Base-by-base conservation (phyloP, 1,284 basidiomycete genomes). In the Trichosporon sp. region DNA sequence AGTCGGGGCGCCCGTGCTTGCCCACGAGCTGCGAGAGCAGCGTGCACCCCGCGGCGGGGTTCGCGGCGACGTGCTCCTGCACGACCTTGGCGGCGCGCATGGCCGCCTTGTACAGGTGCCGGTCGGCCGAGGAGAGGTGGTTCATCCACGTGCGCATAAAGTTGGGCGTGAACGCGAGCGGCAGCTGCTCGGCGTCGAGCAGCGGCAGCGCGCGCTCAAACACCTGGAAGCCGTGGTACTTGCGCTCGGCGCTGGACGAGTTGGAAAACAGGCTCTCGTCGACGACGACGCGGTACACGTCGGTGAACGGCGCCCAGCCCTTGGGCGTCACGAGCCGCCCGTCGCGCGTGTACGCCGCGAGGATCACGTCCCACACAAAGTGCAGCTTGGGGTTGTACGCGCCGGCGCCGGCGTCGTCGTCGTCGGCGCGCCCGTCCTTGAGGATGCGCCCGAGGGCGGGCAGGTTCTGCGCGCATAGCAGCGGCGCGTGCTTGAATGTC, bases 121-220 rank as follows among this genome's bases (percentile, higher is more conserved):
- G 88, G 81, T 98, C 94, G 66, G 87, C 87, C 67, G 91, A 91
- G 0, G 92, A 91, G 23, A 99, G 87, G 79, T 98, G 94, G 81
- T 96, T 97, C 74, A 97, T 95, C 92, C 95, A 96, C 47, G 91
- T 91, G 56, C 94, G 90, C 92, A 98, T 95, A 77, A 98, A 93
- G 81, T 98, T 96, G 75, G 91, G 91, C 12, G 93, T 96, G 83
- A 98, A 97, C 21, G 98, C 86, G 86, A 93, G 89, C 0, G 93
- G 90, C 3, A 71, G 63, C 34, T 63, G 63, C 27, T 87, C 81
- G 21, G 88, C 83, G 7, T 87, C 85, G 23, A 94, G 87, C 18
- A 89, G 88, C 8, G 88, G 87, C 47, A 98, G 84, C 0, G 93
- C 89, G 72, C 89, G 91, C 76, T 91, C 89, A 81, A 98, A 92